These are phyloP conservation scores for Coccomyxa sp. DNA, from an alignment of 139 green algal species.

Conservation along the genomic window DNA sequence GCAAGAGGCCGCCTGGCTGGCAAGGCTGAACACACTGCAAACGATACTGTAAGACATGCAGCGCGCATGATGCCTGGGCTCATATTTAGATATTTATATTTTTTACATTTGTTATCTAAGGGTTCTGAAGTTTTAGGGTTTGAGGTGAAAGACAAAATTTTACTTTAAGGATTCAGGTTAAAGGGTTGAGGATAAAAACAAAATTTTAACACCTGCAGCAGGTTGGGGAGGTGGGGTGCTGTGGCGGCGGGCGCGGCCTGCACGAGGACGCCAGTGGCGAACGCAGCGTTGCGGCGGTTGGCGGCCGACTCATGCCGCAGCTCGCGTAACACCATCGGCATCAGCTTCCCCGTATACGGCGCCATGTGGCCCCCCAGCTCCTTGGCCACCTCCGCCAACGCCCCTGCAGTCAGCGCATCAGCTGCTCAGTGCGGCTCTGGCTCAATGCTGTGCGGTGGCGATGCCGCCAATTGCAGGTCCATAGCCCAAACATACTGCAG, in stretches of 20 bases:
- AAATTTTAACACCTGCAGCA: conserved; percentile 59
- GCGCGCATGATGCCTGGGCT: too few species aligned
- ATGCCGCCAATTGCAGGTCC: neutral
- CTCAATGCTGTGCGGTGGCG: neutral
- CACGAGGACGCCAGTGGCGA: conserved; percentile 46
- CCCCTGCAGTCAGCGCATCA: neutral
- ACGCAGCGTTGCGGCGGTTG: conserved; percentile 75
- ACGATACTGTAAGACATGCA: too few species aligned
- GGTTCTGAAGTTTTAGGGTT: too few species aligned
- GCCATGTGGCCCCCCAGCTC: conserved; percentile 31
- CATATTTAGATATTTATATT: too few species aligned
- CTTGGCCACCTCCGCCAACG: conserved; percentile 51
- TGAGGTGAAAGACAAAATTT: too few species aligned
- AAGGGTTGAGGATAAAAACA: too few species aligned
- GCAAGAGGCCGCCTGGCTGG: too few species aligned
- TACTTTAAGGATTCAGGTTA: too few species aligned
- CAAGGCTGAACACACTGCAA: too few species aligned
- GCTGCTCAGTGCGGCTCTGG: neutral
- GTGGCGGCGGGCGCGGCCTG: conserved; percentile 24
- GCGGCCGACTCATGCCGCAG: conserved; percentile 42
- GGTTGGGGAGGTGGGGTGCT: conserved; percentile 18
- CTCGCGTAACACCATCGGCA: conserved; percentile 58
- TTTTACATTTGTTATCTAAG: too few species aligned
- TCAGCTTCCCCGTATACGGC: conserved; percentile 15
- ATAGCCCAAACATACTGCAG: neutral